A percentile compares a stretch with the other conserved stretches of the same genome.
phyloP scores from a whole-genome alignment of 163 green algal species.

The Prototheca wickerhamii region DNA sequence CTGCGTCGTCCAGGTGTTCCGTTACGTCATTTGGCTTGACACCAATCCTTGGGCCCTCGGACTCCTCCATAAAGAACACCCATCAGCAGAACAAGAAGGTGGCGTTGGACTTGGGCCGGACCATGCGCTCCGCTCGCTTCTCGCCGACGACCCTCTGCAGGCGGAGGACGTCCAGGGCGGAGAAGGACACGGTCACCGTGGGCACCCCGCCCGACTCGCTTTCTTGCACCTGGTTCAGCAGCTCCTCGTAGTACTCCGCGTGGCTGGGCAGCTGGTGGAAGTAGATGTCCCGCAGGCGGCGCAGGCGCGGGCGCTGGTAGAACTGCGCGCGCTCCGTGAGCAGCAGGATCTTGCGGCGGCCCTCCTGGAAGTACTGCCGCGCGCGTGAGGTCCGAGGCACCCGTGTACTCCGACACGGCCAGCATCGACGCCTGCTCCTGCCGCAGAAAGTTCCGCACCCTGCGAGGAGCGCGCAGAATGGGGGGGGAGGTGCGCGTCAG shows the following conservation, averaged over 20 bases:
- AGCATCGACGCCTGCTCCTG: conserved; percentile 63
- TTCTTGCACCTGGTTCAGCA: conserved; percentile 66
- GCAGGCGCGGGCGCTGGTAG: conserved; percentile 72
- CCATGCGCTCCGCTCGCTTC: conserved; percentile 52
- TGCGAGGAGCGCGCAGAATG: conserved; percentile 2
- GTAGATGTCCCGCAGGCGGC: conserved; percentile 49
- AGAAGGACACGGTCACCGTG: conserved; percentile 61
- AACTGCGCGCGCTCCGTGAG: conserved; percentile 94
- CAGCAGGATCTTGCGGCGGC: conserved; percentile 64
- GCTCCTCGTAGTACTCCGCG: conserved; percentile 67
- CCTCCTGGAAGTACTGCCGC: conserved; percentile 59
- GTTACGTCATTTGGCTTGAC: too few species aligned
- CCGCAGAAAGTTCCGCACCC: conserved; percentile 79
- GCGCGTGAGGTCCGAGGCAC: conserved; percentile 32
- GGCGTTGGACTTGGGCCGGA: conserved; percentile 26
- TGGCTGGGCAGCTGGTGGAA: conserved; percentile 79
- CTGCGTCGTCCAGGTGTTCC: too few species aligned
- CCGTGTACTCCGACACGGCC: conserved; percentile 57
- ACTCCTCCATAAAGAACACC: background rate
- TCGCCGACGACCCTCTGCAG: conserved; percentile 70
- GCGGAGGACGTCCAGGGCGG: conserved; percentile 47
- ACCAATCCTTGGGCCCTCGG: too few species aligned
- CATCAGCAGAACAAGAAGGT: conserved; percentile 68
- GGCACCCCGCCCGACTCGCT: conserved; percentile 2
- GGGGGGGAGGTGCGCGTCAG: background rate